Evolutionary conservation across 208 protist species (phyloP), one percentile per base, ranked within the genome.

Genomic region (Leptomonas seymouri): DNA sequence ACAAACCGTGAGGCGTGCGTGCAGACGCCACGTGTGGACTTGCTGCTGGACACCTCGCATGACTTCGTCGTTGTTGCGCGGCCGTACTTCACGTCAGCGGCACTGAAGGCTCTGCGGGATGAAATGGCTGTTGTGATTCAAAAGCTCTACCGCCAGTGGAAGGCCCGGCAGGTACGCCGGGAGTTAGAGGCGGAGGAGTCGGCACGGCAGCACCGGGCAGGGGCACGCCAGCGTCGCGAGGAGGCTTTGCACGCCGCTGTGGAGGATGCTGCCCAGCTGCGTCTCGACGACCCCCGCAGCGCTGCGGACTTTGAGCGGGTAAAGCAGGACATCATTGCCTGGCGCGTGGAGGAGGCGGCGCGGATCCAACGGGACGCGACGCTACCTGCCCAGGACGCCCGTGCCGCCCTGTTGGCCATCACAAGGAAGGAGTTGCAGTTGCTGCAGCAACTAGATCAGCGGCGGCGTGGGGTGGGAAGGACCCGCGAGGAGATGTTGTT

Each of bases 361-460:
- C 73, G 80, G 11, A 97, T 99, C 56, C 75, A 91, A 11, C 56
- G 67, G 25, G 76, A 86, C 56, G 48, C 53, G 15, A 75, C 44
- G 27, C 71, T 95, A 25, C 78, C 79, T 18, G 66, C 84, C 27
- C 76, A 65, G 15, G 85, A 97, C 59, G 72, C 76, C 27, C 76
- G 88, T 25, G 66, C 69, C 21, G 91, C 93, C 11, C 77, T 97
- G 61, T 58, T 89, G 27, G 86, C 97, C 20, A 83, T 99, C 27
- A 96, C 98, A 4, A 90, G 94, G 67, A 96, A 98, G 67, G 94
- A 99, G 81, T 78, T 98, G 55, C 92, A 97, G 66, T 81, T 99
- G 53, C 78, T 99, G 31, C 96, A 98, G 77, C 97, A 98, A 30
- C 94, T 99, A n/a, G 97, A 99, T 65, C 78, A 82, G 64, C 88